Conservation (phyloP, 2,329 filamentous ascomycete species). For the Colletotrichum australisinense region DNA sequence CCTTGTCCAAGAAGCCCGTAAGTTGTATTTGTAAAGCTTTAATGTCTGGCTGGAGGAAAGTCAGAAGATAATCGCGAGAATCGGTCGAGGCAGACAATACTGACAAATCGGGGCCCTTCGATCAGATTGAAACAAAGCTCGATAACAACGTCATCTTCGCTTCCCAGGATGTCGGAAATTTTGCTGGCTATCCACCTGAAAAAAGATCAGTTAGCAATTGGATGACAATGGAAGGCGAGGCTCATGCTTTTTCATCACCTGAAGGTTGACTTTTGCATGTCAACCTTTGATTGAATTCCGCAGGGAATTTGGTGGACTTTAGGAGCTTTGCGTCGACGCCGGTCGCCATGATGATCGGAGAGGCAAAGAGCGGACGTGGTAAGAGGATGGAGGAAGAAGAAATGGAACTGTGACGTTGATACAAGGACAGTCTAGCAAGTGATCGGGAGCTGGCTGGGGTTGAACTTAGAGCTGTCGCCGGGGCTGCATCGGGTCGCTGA, state of each 20-base stretch:
- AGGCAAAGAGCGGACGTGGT: constrained; percentile 19
- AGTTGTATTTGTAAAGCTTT: constrained; percentile 95
- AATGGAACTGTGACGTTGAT: constrained; percentile 15
- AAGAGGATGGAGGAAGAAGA: not conserved
- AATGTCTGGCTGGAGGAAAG: constrained; percentile 81
- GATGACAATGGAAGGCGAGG: not conserved
- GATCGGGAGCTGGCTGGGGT: not conserved
- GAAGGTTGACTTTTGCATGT: constrained; percentile 95
- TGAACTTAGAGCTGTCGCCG: not conserved
- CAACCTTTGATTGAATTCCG: constrained; percentile 93
- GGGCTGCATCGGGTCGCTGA: constrained; percentile 3
- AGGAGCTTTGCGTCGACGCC: constrained; percentile 90
- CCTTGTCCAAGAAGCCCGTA: constrained; percentile 93
- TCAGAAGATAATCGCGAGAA: constrained; percentile 17
- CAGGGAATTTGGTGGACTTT: constrained; percentile 91
- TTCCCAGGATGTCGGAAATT: constrained; percentile 88
- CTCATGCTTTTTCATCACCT: constrained; percentile 93
- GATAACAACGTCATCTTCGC: constrained; percentile 95
- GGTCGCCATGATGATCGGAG: constrained; percentile 72
- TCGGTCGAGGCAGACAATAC: constrained; percentile 47
- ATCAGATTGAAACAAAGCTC: constrained; percentile 80
- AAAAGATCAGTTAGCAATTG: constrained; percentile 27
- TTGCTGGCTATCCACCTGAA: constrained; percentile 90
- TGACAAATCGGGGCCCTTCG: constrained; percentile 81
- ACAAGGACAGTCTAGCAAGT: not conserved